phyloP scores from a whole-genome alignment of 1,284 basidiomycete species.

The Trametes sp. region DNA sequence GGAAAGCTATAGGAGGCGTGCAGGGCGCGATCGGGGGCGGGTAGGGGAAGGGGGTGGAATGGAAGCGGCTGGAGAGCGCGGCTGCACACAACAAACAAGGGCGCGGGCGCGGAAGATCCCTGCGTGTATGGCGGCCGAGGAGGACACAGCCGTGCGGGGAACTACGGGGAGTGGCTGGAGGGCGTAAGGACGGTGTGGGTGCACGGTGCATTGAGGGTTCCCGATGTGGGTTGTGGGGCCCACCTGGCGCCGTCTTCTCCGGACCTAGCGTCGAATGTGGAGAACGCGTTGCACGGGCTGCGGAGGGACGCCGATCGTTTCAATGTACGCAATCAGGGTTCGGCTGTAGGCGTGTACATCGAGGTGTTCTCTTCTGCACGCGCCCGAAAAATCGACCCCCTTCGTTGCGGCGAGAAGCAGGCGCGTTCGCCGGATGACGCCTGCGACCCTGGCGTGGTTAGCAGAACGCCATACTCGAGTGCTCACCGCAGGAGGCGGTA shows the following conservation, averaged over 20 bases:
- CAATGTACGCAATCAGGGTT: not conserved
- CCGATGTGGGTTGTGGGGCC: conserved; percentile 4
- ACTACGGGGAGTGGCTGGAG: too few relatives aligned
- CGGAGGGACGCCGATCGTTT: not conserved
- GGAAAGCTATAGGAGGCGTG: conserved; percentile 3
- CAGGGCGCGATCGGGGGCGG: conserved; percentile 11
- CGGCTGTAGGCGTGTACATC: not conserved
- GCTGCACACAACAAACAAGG: not conserved
- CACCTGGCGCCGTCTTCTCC: not conserved
- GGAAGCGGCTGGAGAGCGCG: not conserved
- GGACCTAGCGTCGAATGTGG: not conserved
- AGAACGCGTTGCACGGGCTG: not conserved
- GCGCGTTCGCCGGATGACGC: too few relatives aligned
- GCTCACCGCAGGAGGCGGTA: too few relatives aligned
- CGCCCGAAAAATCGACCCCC: too few relatives aligned
- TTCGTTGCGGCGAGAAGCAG: too few relatives aligned
- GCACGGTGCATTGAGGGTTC: conserved; percentile 1
- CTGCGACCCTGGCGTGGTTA: too few relatives aligned
- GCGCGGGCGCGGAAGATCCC: not conserved
- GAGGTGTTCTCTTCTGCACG: not conserved
- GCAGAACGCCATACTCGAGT: too few relatives aligned
- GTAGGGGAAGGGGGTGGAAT: not conserved
- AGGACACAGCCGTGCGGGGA: too few relatives aligned
- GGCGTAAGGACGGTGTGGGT: not conserved
- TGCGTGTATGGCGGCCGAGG: too few relatives aligned